These are phyloP conservation scores for Saccharum spontaneum DNA, from an alignment of 176 grass and related monocot genomes.

Conservation along the genomic window DNA sequence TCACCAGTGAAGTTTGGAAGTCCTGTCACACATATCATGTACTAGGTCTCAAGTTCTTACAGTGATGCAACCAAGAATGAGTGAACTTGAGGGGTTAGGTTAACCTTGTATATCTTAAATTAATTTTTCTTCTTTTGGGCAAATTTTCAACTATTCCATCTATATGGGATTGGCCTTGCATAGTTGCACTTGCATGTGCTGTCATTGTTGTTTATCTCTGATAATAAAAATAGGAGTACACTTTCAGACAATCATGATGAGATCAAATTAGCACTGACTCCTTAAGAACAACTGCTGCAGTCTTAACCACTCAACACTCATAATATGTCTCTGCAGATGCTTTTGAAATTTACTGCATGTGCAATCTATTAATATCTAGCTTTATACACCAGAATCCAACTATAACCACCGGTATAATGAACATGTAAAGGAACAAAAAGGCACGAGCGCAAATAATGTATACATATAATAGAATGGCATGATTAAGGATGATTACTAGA, in stretches of 20 bases:
- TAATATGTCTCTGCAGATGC: background rate
- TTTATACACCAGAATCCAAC: slow-evolving; percentile 40
- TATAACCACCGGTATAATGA: slow-evolving; percentile 48
- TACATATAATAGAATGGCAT: slow-evolving; percentile 17
- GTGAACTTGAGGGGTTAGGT: background rate
- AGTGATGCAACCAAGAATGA: slow-evolving; percentile 4
- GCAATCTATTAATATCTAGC: slow-evolving; percentile 5
- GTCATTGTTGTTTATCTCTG: background rate
- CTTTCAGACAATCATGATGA: slow-evolving; percentile 26
- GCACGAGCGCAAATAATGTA: slow-evolving; percentile 13
- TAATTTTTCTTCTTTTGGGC: background rate
- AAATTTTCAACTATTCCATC: background rate
- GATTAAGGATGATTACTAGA: slow-evolving; percentile 34
- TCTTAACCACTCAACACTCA: slow-evolving; percentile 33
- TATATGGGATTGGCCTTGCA: background rate
- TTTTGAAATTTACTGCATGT: slow-evolving; percentile 30
- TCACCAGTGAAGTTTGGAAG: background rate
- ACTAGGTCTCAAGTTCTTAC: background rate
- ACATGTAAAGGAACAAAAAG: slow-evolving; percentile 32
- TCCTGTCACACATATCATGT: background rate
- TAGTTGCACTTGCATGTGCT: background rate
- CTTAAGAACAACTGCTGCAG: background rate
- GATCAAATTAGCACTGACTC: slow-evolving; percentile 1
- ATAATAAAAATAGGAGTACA: background rate
- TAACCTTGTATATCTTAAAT: background rate